Conservation (phyloP, 2,329 filamentous ascomycete species). For the Furcasterigmium furcatum region DNA sequence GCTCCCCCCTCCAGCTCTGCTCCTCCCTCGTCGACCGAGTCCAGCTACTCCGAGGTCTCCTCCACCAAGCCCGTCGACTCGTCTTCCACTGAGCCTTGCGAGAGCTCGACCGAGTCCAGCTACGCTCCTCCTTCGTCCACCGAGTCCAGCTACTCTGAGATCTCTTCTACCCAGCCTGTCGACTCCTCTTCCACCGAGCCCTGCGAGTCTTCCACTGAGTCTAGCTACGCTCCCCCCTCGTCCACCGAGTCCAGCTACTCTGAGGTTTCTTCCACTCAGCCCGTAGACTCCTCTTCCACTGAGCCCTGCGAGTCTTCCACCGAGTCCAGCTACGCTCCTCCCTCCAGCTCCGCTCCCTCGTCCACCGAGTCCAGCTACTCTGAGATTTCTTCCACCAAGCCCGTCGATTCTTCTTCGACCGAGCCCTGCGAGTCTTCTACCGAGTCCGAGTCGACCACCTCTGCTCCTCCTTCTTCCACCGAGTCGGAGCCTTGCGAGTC, state of each 20-base stretch:
- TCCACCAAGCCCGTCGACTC: not conserved
- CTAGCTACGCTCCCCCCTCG: not conserved
- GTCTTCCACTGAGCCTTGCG: not conserved
- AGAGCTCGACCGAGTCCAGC: not conserved
- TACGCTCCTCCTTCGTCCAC: not conserved
- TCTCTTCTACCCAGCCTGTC: not conserved
- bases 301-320: not conserved
- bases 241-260: not conserved
- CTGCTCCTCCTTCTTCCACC: too few species aligned
- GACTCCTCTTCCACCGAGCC: not conserved
- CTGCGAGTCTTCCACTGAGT: not conserved
- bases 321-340: not conserved
- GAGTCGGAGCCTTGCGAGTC: slow-evolving; percentile 1
- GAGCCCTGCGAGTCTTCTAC: not conserved
- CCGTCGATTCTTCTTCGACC: not conserved
- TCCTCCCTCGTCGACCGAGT: not conserved
- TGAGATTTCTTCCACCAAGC: not conserved
- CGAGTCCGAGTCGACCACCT: not conserved
- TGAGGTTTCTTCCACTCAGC: not conserved
- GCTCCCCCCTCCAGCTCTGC: too few species aligned
- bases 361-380: not conserved
- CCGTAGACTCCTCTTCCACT: not conserved
- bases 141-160: too few species aligned
- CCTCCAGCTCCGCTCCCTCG: not conserved
- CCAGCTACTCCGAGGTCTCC: not conserved